These are phyloP conservation scores for Pythium dissimile DNA, from an alignment of 352 stramenopile species.

Conservation along the genomic window DNA sequence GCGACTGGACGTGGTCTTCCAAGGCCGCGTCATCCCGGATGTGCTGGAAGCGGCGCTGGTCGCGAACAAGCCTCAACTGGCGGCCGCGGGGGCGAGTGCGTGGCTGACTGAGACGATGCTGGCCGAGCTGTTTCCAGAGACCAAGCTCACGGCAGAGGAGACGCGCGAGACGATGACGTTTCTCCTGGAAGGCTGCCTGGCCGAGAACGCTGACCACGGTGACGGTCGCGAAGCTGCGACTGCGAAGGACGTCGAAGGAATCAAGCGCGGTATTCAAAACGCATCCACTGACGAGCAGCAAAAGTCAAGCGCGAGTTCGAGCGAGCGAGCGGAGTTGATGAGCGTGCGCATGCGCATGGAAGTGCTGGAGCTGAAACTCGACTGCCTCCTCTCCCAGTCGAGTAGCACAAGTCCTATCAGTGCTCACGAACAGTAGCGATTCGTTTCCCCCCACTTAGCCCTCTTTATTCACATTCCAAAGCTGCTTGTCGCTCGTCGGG, in stretches of 20 bases:
- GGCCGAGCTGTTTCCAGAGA: slow-evolving; percentile 8
- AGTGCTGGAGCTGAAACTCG: slow-evolving; percentile 22
- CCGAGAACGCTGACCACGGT: no score
- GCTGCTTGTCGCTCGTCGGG: slow-evolving; percentile 12
- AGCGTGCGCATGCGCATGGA: slow-evolving; percentile 5
- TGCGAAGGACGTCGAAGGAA: no score
- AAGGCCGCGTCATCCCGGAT: slow-evolving; percentile 15
- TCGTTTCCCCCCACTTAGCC: neutral
- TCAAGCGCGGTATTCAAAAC: no score
- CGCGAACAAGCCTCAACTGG: neutral
- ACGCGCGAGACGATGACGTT: slow-evolving; percentile 15
- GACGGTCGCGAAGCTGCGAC: no score
- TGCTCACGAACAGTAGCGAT: no score
- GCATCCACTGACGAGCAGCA: no score
- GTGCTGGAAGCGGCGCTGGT: slow-evolving; percentile 15
- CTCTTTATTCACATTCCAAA: neutral
- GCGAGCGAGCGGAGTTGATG: neutral
- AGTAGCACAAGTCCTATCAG: no score
- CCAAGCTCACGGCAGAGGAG: slow-evolving; percentile 3
- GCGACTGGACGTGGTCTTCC: slow-evolving; percentile 1
- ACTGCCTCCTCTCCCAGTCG: slow-evolving; percentile 8
- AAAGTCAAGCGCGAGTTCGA: neutral
- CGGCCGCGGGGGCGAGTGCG: neutral
- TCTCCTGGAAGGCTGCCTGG: slow-evolving; percentile 6
- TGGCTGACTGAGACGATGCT: slow-evolving; percentile 7